These are phyloP conservation scores for Xerocomellus intermedius DNA, from an alignment of 768 basidiomycete species.

Conservation along the genomic window DNA sequence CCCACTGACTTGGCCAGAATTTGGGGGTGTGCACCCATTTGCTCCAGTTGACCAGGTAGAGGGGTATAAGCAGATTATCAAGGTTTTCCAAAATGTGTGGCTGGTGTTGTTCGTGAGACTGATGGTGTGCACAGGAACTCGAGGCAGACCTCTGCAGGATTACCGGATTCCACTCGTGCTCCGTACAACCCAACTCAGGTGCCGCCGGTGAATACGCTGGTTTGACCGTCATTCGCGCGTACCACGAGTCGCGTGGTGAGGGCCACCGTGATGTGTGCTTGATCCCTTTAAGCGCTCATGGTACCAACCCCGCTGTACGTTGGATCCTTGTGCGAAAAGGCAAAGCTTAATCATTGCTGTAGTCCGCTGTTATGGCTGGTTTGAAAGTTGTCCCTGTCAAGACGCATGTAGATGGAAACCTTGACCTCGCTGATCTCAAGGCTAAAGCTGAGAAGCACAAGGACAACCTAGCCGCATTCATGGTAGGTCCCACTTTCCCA, in stretches of 20 bases:
- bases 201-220: constrained; percentile 98
- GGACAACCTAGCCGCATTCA: constrained; percentile 91
- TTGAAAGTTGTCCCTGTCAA: constrained; percentile 97
- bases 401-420: constrained; percentile 79
- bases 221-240: constrained; percentile 91
- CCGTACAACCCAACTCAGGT: constrained; percentile 98
- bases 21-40: constrained; percentile 88
- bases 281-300: constrained; percentile 95
- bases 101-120: neutral
- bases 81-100: constrained; percentile 39
- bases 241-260: constrained; percentile 87
- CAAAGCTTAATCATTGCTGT: constrained; percentile 16
- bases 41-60: constrained; percentile 84
- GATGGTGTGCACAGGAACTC: constrained; percentile 62
- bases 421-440: constrained; percentile 84
- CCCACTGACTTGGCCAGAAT: constrained; percentile 93
- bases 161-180: constrained; percentile 95
- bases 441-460: constrained; percentile 89
- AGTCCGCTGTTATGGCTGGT: constrained; percentile 97
- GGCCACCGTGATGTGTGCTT: constrained; percentile 86
- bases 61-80: constrained; percentile 82
- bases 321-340: neutral
- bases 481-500: constrained; percentile 51
- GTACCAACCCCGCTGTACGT: constrained; percentile 94
- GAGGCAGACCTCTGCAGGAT: constrained; percentile 89